These are phyloP conservation scores for Phytophthora europaea DNA, from an alignment of 352 stramenopile species.

Conservation along the genomic window DNA sequence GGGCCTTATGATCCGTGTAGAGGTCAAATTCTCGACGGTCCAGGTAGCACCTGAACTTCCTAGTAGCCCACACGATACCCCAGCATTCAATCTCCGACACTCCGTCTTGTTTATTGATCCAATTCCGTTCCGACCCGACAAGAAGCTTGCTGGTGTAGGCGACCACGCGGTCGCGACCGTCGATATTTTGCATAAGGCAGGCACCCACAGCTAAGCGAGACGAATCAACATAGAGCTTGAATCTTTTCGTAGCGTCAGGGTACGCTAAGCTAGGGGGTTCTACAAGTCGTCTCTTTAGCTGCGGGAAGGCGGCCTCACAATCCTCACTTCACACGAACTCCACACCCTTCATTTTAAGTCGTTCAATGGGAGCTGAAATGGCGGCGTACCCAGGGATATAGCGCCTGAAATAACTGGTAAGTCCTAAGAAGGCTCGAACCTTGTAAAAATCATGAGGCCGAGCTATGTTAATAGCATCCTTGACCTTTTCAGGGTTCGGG, in stretches of 20 bases:
- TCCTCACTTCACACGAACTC: background rate
- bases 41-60: no score
- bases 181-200: constrained; percentile 2
- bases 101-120: background rate
- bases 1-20: no score
- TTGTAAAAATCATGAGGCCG: background rate
- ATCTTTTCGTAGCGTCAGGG: constrained; percentile 1
- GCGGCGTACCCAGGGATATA: constrained; percentile 8
- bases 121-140: background rate
- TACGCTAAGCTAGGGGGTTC: constrained; percentile 7
- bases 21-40: no score
- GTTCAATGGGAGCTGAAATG: background rate
- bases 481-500: constrained; percentile 11
- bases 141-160: background rate
- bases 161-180: background rate
- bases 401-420: constrained; percentile 2
- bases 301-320: constrained; percentile 3
- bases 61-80: background rate
- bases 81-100: constrained; percentile 1
- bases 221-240: constrained; percentile 9
- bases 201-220: background rate
- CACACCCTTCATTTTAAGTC: constrained; percentile 4
- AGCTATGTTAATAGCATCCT: constrained; percentile 1
- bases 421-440: background rate
- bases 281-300: background rate